Base-by-base conservation (phyloP, 2,329 filamentous ascomycete species). In the Pochonia chlamydosporia region DNA sequence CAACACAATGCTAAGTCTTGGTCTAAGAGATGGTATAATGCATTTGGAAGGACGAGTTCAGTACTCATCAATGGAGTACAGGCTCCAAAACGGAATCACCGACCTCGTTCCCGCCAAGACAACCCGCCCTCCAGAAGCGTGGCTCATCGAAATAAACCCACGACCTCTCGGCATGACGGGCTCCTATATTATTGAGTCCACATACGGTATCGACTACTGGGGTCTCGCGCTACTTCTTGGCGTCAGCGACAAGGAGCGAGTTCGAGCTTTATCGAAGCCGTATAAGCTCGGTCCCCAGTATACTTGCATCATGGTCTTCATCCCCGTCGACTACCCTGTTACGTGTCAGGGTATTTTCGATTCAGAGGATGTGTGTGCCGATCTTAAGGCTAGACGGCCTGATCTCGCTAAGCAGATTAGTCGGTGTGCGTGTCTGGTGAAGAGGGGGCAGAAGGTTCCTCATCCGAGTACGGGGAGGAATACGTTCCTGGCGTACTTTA, bases 81-180 rank as follows among this genome's bases (percentile, higher is more conserved):
- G 36, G 44, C 24, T 24, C 11, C 36, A 45, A 20, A 47, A 47
- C 24, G 44, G 46, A 2, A 37, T 42, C 31, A 35, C 45, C 37
- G 46, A 46, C 24, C 25, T 35, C 25, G 33, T 42, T 16, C 40
- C 8, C 7, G 18, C 23, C 13, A 14, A 2, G 5, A 20, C 24
- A 11, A 23, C 7, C 23, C 40, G 28, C 46, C 37, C 36, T 40
- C 43, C 49, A 36, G 46, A 24, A 14, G 46, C 41, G 7, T 48
- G 46, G 46, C 43, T 52, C 10, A 53, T 55, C 4, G 53, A 56
- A 28, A 47, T 56, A n/a, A 56, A 56, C 30, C 53, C 53, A 10
- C 51, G 54, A 5, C 51, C 54, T 16, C 49, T 46, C 10, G 54
- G 53, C 5, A 54, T 53, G 47, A 49, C 49, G 0, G 46, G 40